phyloP scores from a whole-genome alignment of 805 yeast genomes.

The Suhomyces vadensis region DNA sequence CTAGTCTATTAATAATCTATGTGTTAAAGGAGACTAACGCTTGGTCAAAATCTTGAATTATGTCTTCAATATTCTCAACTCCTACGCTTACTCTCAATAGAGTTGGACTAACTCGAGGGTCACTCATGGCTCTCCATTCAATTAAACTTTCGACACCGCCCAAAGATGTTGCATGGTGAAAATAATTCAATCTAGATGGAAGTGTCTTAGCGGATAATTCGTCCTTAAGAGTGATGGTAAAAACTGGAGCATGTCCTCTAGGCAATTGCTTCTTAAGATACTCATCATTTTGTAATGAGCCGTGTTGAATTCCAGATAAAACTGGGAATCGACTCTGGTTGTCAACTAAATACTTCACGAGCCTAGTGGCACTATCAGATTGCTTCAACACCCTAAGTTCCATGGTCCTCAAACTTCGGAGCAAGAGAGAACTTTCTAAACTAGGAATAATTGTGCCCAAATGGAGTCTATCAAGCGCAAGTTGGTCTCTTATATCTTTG shows the following conservation, averaged over 20 bases:
- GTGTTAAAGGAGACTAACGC: neutral
- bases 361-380: slow-evolving; percentile 55
- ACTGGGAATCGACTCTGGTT: slow-evolving; percentile 50
- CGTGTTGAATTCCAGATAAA: slow-evolving; percentile 60
- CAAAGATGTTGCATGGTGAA: slow-evolving; percentile 89
- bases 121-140: slow-evolving; percentile 84
- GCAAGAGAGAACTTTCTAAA: slow-evolving; percentile 69
- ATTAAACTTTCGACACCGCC: slow-evolving; percentile 91
- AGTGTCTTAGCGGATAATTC: slow-evolving; percentile 59
- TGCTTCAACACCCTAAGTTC: slow-evolving; percentile 72
- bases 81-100: slow-evolving; percentile 80
- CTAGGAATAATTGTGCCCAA: slow-evolving; percentile 81
- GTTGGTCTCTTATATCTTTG: slow-evolving; percentile 40
- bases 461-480: slow-evolving; percentile 63
- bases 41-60: slow-evolving; percentile 56
- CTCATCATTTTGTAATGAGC: slow-evolving; percentile 72
- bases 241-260: slow-evolving; percentile 70
- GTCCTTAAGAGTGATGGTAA: slow-evolving; percentile 56
- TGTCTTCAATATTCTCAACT: slow-evolving; percentile 71
- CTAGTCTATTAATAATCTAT: neutral
- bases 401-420: slow-evolving; percentile 80
- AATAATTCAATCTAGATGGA: slow-evolving; percentile 65
- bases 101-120: slow-evolving; percentile 53
- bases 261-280: slow-evolving; percentile 67
- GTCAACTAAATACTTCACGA: slow-evolving; percentile 60